phyloP scores from a whole-genome alignment of 441 rosid species.

The Populus hybrid region DNA sequence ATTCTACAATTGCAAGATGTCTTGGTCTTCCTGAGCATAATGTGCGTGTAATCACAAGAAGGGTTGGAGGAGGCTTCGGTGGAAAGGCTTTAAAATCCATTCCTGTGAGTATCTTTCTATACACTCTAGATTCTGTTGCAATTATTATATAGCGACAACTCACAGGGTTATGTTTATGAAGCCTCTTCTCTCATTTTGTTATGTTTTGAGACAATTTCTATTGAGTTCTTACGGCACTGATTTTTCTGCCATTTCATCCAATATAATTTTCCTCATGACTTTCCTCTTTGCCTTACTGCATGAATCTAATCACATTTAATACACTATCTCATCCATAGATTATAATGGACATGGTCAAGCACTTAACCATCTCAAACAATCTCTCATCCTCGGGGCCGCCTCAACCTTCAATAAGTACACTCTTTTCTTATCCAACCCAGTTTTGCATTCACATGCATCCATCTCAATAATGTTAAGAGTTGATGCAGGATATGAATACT shows the following conservation, averaged over 20 bases:
- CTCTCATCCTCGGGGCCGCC: not conserved
- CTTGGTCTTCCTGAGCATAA: constrained; percentile 83
- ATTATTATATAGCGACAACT: not conserved
- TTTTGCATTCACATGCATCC: not conserved
- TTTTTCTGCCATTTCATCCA: not conserved
- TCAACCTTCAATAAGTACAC: not conserved
- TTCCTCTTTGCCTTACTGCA: not conserved
- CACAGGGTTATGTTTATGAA: not conserved
- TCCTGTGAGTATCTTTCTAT: constrained; percentile 48
- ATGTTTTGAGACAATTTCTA: not conserved
- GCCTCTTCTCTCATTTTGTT: not conserved
- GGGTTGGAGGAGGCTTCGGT: constrained; percentile 96
- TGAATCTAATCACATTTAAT: not conserved
- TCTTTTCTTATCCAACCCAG: not conserved
- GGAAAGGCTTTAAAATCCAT: constrained; percentile 70
- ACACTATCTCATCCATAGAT: not conserved
- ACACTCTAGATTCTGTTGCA: not conserved
- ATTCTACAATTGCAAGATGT: constrained; percentile 56
- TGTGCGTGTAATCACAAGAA: constrained; percentile 78
- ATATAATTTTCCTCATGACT: not conserved
- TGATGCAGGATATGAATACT: not conserved
- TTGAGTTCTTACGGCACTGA: not conserved
- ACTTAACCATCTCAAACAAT: not conserved
- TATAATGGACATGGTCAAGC: not conserved
- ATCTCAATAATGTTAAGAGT: not conserved